Base-by-base conservation (phyloP, 2,329 filamentous ascomycete species). In the Penicillium sp. region DNA sequence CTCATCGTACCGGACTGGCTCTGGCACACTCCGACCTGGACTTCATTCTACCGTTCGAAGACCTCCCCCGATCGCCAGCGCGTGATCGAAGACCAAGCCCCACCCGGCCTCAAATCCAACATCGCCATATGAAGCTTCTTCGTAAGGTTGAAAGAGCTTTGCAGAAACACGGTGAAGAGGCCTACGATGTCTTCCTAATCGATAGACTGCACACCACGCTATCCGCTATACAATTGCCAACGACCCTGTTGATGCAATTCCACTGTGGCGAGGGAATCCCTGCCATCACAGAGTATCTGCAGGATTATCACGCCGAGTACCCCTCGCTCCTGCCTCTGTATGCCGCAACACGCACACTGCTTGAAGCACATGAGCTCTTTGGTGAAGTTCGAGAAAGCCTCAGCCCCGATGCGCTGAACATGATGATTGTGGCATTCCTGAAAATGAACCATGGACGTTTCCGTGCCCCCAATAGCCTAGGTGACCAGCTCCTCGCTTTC, bases 351-450 rank as follows among this genome's bases (percentile, higher is more conserved):
- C 82, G 81, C 57, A 72, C 78, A 46, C 71, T 77, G 14, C 71
- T 87, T 39, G 75, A 81, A 48, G 70, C 79, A 21, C 77, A 80
- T 38, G 75, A 74, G 22, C 65, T 86, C 2, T 74, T 75, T 31
- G 77, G 81, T 48, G 74, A 79, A 16, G 75, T 70, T 50, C 62
- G 67, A 3, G 77, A 78, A n/a, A 80, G 81, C 1, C 67, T 86
- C 32, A 77, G 77, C 14, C 78, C 81, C 0, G 84, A 86, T 62
- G 72, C 77, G 11, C 70, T 84, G 9, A 77, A 83, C 62, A 80
- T 84, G 71, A 81, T 86, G 74, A 67, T 86, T 16, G 78, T 81
- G 13, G 80, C 82, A 5, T 77, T 79, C 27, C 67, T 85, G 27
- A 79, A 79, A 57, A 72, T 79, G 56, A 69, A 69, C 31, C 70